Evolutionary conservation across 139 green algal species (phyloP).

Genomic region (Yamagishiella unicocca): DNA sequence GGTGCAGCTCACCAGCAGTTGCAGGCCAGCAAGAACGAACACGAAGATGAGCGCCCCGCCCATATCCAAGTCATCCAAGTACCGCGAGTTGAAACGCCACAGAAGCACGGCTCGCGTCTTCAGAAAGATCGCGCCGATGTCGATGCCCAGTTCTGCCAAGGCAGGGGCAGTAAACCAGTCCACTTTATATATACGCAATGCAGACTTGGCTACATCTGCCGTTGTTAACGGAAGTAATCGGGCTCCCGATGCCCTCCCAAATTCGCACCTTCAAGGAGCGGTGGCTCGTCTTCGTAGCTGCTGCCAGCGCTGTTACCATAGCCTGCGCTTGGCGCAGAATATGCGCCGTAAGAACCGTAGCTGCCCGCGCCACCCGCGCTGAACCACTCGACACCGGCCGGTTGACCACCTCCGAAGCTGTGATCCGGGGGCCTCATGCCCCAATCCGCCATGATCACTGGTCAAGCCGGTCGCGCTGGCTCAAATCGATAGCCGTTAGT

Average conservation of each 20-base stretch:
- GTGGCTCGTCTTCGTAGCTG: slow-evolving; percentile 88
- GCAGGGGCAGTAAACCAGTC: not conserved
- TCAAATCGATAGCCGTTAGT: not conserved
- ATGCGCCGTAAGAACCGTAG: slow-evolving; percentile 39
- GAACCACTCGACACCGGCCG: slow-evolving; percentile 63
- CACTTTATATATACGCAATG: too few species aligned
- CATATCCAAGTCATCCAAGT: slow-evolving; percentile 89
- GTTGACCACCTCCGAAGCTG: not conserved
- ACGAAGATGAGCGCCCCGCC: slow-evolving; percentile 92
- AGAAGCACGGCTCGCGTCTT: slow-evolving; percentile 81
- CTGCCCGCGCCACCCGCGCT: slow-evolving; percentile 1
- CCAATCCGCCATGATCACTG: slow-evolving; percentile 10
- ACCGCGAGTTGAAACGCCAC: slow-evolving; percentile 66
- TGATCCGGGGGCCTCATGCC: slow-evolving; percentile 18
- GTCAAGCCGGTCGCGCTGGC: not conserved
- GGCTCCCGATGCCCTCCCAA: not conserved
- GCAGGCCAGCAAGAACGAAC: slow-evolving; percentile 77
- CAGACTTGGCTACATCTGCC: not conserved
- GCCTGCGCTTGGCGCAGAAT: slow-evolving; percentile 10
- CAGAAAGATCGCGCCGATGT: slow-evolving; percentile 85
- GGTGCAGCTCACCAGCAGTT: slow-evolving; percentile 84
- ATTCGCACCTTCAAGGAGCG: slow-evolving; percentile 84
- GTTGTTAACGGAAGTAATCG: not conserved
- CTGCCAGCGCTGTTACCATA: slow-evolving; percentile 17
- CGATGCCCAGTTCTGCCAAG: slow-evolving; percentile 94